Percentiles rank a stretch among this genome's conserved stretches.
Evolutionary conservation across 768 basidiomycete genomes (phyloP).

Genomic region (Boletus insuetus): DNA sequence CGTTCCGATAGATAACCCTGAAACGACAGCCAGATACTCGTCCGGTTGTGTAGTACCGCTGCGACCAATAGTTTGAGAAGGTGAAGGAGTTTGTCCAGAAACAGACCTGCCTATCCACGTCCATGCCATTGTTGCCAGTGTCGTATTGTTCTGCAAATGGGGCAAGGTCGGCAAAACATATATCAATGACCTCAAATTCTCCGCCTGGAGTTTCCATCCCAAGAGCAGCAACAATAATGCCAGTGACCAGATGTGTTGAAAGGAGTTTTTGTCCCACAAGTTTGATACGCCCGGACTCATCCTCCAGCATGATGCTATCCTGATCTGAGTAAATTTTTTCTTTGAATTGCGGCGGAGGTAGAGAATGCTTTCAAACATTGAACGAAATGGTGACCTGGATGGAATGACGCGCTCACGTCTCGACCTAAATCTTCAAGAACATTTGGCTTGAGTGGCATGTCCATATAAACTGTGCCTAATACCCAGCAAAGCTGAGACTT

Average conservation of each 20-base stretch:
- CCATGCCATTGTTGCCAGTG: conserved; percentile 46
- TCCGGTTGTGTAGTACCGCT: conserved; percentile 36
- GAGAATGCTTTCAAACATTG: conserved; percentile 63
- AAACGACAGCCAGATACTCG: conserved; percentile 82
- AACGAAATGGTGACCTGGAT: conserved; percentile 3
- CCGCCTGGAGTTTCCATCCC: conserved; percentile 88
- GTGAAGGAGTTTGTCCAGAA: not conserved
- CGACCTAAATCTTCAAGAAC: conserved; percentile 93
- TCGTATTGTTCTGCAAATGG: conserved; percentile 37
- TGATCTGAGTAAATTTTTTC: conserved; percentile 72
- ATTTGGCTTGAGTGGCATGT: conserved; percentile 98
- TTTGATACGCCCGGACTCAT: conserved; percentile 90
- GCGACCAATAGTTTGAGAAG: conserved; percentile 8
- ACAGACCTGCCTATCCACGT: conserved; percentile 57
- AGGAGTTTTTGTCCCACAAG: conserved; percentile 76
- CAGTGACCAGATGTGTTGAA: conserved; percentile 74
- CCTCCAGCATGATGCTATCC: conserved; percentile 88
- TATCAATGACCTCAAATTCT: conserved; percentile 91
- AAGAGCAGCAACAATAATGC: conserved; percentile 84
- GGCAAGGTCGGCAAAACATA: conserved; percentile 83
- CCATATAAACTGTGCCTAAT: conserved; percentile 95
- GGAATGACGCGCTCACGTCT: conserved; percentile 60
- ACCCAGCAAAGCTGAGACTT: conserved; percentile 87
- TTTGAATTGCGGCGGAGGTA: conserved; percentile 77
- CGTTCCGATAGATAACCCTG: conserved; percentile 80